Base-by-base conservation (phyloP, 768 basidiomycete genomes). In the Serendipita sp. region DNA sequence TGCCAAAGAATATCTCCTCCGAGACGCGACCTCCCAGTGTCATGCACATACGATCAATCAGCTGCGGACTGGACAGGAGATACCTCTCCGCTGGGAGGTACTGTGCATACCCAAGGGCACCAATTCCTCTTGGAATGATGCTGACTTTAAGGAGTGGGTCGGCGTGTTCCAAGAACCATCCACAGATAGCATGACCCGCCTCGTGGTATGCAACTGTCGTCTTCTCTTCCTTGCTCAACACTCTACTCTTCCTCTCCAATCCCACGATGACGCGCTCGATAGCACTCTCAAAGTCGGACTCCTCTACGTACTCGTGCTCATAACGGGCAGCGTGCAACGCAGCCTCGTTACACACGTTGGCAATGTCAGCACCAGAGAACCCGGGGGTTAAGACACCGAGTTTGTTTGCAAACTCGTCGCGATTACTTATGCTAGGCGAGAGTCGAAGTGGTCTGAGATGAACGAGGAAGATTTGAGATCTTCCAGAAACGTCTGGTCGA, bases 261-360 rank as follows among this genome's bases (percentile, higher is more conserved):
- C 96, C 96, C 64, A 93, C 95, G 67, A 98, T 94, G 40, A 99
- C 96, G 44, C 96, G 83, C 77, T 99, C 96, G 67, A 99, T 97
- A 6, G 96, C 94, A 52, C 88, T 91, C 71, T 98, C 95, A 72
- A 99, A 99, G 75, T 99, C 89, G 29, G 78, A 76, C 62, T 92
- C 86, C 66, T 83, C 80, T 8, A 99, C 86, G 29, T 73, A 81
- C 52, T 94, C 90, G 15, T 86, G 84, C 3, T 81, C 80, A 64
- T 86, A 83, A 64, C 96, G 85, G 34, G 96, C 96, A 16, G 95
- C 95, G 65, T 94, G 88, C 40, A 99, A 78, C 0, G 96, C 96
- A 33, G 92, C 92, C 73, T 99, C 96, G 73, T 99, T 99, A 73
- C 92, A 96, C 18, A 98, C 95, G 70, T 99, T 99, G 66, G 96